phyloP scores from a whole-genome alignment of 2,329 filamentous ascomycete genomes.

The Nigrograna mackinnonii region DNA sequence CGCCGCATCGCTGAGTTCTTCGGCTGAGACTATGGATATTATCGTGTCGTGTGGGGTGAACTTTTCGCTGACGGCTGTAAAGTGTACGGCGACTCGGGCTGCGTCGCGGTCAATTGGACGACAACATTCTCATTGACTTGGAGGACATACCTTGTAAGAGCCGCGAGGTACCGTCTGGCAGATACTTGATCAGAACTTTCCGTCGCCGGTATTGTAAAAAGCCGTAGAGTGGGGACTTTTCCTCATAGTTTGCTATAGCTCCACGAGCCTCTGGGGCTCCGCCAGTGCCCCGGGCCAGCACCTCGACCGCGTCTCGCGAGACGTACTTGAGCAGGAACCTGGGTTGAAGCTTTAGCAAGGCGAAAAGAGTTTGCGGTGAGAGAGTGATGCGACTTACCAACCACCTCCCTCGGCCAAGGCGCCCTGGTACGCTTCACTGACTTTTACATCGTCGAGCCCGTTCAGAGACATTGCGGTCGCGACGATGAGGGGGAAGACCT shows the following conservation, averaged over 20 bases:
- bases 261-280: conserved; percentile 84
- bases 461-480: conserved; percentile 80
- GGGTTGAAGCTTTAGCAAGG: conserved; percentile 26
- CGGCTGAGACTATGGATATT: conserved; percentile 73
- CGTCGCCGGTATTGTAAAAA: conserved; percentile 87
- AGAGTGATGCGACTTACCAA: conserved; percentile 69
- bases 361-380: neutral
- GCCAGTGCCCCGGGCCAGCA: conserved; percentile 76
- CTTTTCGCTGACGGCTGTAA: conserved; percentile 62
- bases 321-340: conserved; percentile 96
- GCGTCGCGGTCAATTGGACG: conserved; percentile 27
- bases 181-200: conserved; percentile 89
- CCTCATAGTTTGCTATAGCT: conserved; percentile 76
- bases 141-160: conserved; percentile 78
- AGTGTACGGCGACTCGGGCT: conserved; percentile 81
- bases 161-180: conserved; percentile 88
- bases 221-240: conserved; percentile 87
- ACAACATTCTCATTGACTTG: neutral
- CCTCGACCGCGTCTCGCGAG: conserved; percentile 82
- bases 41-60: conserved; percentile 87
- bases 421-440: conserved; percentile 83
- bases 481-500: conserved; percentile 4
- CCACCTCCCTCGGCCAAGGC: conserved; percentile 83
- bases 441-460: conserved; percentile 79
- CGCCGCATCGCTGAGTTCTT: conserved; percentile 84